A percentile compares a stretch with the other conserved stretches of the same genome.
These are phyloP conservation scores for Croton setiger DNA, from an alignment of 441 rosid genomes.

Conservation along the genomic window DNA sequence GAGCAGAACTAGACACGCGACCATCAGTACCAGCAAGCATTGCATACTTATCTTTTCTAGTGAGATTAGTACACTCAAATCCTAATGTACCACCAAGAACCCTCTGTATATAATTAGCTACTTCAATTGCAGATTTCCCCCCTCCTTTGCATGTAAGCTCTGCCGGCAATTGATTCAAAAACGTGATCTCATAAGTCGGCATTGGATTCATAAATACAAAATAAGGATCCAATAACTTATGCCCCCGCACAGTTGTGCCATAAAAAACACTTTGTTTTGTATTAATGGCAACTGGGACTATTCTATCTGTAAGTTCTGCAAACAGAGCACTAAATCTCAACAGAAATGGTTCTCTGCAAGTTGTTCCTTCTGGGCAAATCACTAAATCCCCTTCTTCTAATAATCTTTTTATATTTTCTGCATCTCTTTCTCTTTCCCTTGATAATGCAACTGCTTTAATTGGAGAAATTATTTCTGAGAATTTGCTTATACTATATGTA, in stretches of 20 bases:
- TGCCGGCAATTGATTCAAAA: slow-evolving; percentile 70
- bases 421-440: slow-evolving; percentile 79
- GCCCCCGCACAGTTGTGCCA: slow-evolving; percentile 82
- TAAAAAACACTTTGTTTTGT: slow-evolving; percentile 69
- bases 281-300: slow-evolving; percentile 90
- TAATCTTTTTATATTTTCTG: slow-evolving; percentile 61
- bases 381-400: slow-evolving; percentile 89
- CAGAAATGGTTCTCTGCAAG: slow-evolving; percentile 91
- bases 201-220: slow-evolving; percentile 90
- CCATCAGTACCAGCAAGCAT: slow-evolving; percentile 91
- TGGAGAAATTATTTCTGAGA: slow-evolving; percentile 79
- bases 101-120: slow-evolving; percentile 88
- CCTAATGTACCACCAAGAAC: slow-evolving; percentile 81
- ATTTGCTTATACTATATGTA: slow-evolving; percentile 87
- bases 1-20: slow-evolving; percentile 37
- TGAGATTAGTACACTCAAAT: slow-evolving; percentile 81
- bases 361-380: slow-evolving; percentile 94
- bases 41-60: slow-evolving; percentile 89
- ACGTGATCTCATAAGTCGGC: slow-evolving; percentile 85
- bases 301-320: slow-evolving; percentile 85
- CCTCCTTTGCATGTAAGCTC: slow-evolving; percentile 79
- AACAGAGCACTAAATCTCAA: slow-evolving; percentile 92
- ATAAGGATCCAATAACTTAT: slow-evolving; percentile 83
- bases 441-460: slow-evolving; percentile 86
- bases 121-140: slow-evolving; percentile 88